These are phyloP conservation scores for Euphrasia arctica DNA, from an alignment of 305 asterid species.

Conservation along the genomic window DNA sequence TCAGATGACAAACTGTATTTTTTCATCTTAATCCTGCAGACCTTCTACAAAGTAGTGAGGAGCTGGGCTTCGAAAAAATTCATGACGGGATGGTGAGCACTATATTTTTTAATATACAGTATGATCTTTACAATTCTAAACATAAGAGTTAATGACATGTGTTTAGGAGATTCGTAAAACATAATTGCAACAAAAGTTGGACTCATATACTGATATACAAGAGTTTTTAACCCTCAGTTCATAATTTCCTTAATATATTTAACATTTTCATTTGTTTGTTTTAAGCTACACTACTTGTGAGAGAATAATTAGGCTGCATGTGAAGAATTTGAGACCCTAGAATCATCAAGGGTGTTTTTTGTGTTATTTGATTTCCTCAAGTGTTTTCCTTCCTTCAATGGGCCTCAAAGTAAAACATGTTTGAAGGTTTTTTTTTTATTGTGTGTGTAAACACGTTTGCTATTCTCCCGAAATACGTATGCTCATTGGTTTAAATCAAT, in stretches of 20 bases:
- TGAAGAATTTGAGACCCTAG: background rate
- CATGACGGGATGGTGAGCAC: slow-evolving; percentile 63
- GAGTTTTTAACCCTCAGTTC: slow-evolving; percentile 3
- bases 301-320: slow-evolving; percentile 16
- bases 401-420: background rate
- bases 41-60: slow-evolving; percentile 56
- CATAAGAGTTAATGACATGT: slow-evolving; percentile 12
- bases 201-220: background rate
- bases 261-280: slow-evolving; percentile 15
- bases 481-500: background rate
- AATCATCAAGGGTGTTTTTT: background rate
- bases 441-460: background rate
- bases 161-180: background rate
- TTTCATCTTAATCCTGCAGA: slow-evolving; percentile 36
- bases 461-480: background rate
- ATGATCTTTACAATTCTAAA: slow-evolving; percentile 8
- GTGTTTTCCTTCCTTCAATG: background rate
- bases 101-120: slow-evolving; percentile 1
- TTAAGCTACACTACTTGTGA: slow-evolving; percentile 11
- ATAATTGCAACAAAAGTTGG: slow-evolving; percentile 2
- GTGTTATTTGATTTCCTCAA: background rate
- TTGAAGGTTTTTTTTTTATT: background rate
- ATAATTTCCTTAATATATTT: background rate
- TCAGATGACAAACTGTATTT: slow-evolving; percentile 15
- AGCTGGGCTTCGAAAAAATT: slow-evolving; percentile 67